These are phyloP conservation scores for Coriaria nepalensis DNA, from an alignment of 306 rosid genomes.

Conservation along the genomic window DNA sequence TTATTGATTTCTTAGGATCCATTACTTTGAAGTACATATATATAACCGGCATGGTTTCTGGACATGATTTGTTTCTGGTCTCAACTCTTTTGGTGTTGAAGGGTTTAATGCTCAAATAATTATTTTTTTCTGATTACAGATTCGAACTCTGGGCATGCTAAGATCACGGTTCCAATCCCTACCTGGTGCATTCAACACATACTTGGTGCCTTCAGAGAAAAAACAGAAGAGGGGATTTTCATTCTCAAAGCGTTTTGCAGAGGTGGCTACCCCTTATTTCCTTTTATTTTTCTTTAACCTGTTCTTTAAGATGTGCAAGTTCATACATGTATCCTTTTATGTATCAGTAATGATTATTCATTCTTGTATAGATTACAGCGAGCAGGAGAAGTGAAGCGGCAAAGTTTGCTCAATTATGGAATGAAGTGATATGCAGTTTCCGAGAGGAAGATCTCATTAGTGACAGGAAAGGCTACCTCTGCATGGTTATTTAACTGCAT, in stretches of 20 bases:
- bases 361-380: constrained; percentile 46
- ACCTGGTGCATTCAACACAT: constrained; percentile 92
- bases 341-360: constrained; percentile 12
- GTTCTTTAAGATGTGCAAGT: constrained; percentile 4
- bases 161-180: constrained; percentile 90
- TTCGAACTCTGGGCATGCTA: constrained; percentile 87
- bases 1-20: no score
- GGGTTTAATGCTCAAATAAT: constrained; percentile 10
- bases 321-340: constrained; percentile 3
- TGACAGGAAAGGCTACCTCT: constrained; percentile 55
- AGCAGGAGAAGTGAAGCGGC: constrained; percentile 97
- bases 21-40: no score
- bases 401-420: constrained; percentile 93
- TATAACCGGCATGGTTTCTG: no score
- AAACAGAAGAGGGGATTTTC: constrained; percentile 57
- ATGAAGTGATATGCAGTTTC: constrained; percentile 90
- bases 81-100: neutral
- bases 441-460: constrained; percentile 93
- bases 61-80: no score
- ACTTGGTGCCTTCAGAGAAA: constrained; percentile 85
- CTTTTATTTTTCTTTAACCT: constrained; percentile 1
- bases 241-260: constrained; percentile 65
- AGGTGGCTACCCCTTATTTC: constrained; percentile 47
- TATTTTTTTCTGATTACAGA: constrained; percentile 33
- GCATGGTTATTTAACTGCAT: constrained; percentile 15